Evolutionary conservation across 192 early-diverging fungal species (phyloP).

Genomic region (Gonapodya prolifera): DNA sequence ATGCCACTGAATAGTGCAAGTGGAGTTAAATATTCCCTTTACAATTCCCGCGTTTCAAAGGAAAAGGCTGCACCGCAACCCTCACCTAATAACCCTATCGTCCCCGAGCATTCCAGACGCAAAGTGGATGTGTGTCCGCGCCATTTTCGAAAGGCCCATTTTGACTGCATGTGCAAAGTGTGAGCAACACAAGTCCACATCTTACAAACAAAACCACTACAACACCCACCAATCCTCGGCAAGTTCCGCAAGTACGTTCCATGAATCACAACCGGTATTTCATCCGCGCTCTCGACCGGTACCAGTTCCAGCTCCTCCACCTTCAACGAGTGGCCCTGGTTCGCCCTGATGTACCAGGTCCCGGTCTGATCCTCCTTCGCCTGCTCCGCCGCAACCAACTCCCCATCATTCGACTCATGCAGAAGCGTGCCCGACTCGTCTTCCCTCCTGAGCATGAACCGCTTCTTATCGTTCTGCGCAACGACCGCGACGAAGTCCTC

Average conservation of each 20-base stretch:
- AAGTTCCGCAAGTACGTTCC: conserved; percentile 47
- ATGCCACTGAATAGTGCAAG: conserved; percentile 51
- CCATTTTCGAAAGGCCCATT: conserved; percentile 61
- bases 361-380: background rate
- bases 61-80: conserved; percentile 3
- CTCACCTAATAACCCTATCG: conserved; percentile 54
- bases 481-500: conserved; percentile 56
- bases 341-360: conserved; percentile 64
- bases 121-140: conserved; percentile 83
- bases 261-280: conserved; percentile 46
- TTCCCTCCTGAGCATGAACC: no score
- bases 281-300: conserved; percentile 25
- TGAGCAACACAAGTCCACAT: no score
- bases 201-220: no score
- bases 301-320: conserved; percentile 31
- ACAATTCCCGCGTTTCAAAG: background rate
- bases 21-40: no score
- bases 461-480: conserved; percentile 67
- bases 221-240: conserved; percentile 33
- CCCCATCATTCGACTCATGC: conserved; percentile 14
- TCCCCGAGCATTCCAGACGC: conserved; percentile 57
- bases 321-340: conserved; percentile 65
- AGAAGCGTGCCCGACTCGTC: no score
- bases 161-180: no score
- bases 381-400: no score